Percentiles rank a stretch among this genome's conserved stretches.
These are phyloP conservation scores for Pseudogymnoascus verrucosus DNA, from an alignment of 2,329 filamentous ascomycete species.

Conservation along the genomic window DNA sequence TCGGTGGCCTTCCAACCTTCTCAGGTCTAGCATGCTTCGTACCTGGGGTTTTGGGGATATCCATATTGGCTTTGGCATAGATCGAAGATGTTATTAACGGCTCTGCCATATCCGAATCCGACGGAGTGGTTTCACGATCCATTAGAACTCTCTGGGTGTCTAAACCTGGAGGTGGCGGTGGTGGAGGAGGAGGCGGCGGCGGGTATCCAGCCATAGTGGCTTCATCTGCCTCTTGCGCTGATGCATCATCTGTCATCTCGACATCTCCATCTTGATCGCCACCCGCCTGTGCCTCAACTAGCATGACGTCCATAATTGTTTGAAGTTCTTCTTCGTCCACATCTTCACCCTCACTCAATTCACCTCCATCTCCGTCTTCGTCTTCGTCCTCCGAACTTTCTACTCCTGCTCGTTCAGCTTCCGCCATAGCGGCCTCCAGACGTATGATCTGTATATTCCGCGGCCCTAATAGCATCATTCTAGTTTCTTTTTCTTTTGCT, in stretches of 20 bases:
- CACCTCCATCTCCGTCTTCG: constrained; percentile 47
- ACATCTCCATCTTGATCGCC: constrained; percentile 36
- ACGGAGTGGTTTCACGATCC: constrained; percentile 58
- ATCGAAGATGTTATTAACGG: constrained; percentile 54
- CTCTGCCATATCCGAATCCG: constrained; percentile 65
- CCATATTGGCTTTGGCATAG: constrained; percentile 56
- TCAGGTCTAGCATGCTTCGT: constrained; percentile 28
- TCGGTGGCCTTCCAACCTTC: constrained; percentile 42
- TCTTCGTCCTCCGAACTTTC: constrained; percentile 29
- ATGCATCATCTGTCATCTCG: constrained; percentile 38
- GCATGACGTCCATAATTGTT: constrained; percentile 38
- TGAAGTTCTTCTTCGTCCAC: constrained; percentile 14
- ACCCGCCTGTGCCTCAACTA: constrained; percentile 42
- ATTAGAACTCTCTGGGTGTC: constrained; percentile 36
- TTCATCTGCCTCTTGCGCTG: constrained; percentile 66
- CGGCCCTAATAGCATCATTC: no score
- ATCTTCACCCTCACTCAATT: constrained; percentile 28
- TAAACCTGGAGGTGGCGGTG: constrained; percentile 38
- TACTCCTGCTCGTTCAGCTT: constrained; percentile 16
- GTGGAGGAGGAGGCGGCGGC: constrained; percentile 56
- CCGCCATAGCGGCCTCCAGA: constrained; percentile 13
- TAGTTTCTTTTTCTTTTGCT: constrained; percentile 9
- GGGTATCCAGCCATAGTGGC: constrained; percentile 71
- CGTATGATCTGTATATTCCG: not conserved
- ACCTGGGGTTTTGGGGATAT: constrained; percentile 77